Base-by-base conservation (phyloP, 768 basidiomycete genomes). In the Boletus reticulatus region DNA sequence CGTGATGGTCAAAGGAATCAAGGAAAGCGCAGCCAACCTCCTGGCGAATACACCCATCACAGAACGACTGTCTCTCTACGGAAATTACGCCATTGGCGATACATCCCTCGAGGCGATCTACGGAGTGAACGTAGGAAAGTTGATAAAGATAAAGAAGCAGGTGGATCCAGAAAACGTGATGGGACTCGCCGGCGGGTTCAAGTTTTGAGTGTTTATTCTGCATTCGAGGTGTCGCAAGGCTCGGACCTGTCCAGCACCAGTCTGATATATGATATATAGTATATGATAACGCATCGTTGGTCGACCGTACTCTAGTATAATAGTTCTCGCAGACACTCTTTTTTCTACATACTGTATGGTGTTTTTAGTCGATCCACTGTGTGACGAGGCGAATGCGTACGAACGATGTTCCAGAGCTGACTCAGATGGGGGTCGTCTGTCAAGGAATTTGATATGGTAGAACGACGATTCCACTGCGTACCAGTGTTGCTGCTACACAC, bases 151-250 rank as follows among this genome's bases (percentile, higher is more conserved):
- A 16, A 82, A 80, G 62, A 62, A 56, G 53, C 51, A 46, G 20
- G 73, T 82, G 50, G 87, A 89, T 66, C 86, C 85, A 0, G 48
- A 70, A 10, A 76, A 82, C 61, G 75, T 87, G 39, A 88, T 89
- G 85, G 78, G 76, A 16, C 77, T 86, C 17, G 76, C 85, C n/a
- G 85, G 85, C 6, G 87, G 85, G 8, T 87, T 78, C 67, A 87
- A 84, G 68, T 69, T 83, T 43, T 77, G 58, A 72, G 19, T 3
- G 37, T 17, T n/a, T 38, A 16, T 37, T 29, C 8, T 29, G 29
- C 29, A 29, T 29, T 29, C 22, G 22, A 22, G 29, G 29, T 8
- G 9, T 4, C 20, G n/a, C 16, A 16, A 19, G 38, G n/a, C 50
- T 44, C 49, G 43, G 51, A 61, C 53, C n/a, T 63, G 27, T 50